Evolutionary conservation across 2,329 filamentous ascomycete genomes (phyloP), one percentile per base, ranked within the genome.

Genomic region (Colletotrichum chlorophyti): DNA sequence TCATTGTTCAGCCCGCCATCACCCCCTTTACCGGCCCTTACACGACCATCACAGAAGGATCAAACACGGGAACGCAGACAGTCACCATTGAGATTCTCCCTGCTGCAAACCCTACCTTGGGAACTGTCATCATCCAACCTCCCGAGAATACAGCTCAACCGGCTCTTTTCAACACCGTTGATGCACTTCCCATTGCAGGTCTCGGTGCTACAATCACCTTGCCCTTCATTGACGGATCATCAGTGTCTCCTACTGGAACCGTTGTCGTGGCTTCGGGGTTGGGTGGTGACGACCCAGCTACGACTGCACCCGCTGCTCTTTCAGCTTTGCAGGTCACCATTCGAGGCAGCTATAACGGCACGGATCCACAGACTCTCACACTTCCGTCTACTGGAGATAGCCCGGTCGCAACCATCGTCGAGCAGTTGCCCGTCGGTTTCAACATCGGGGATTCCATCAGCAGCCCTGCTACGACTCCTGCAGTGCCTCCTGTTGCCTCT

Each of bases 71-170:
- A n/a, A 43, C 58, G 12, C 11, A 52, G 4, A 53, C 58, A 2
- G 45, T 57, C 11, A 43, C 58, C 3, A 14, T 60, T 5, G 58
- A 53, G 1, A 26, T 60, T 2, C 10, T 58, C 19, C 46, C 58
- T 5, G 48, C 46, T 14, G 29, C 35, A 1, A 58, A 26, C 47
- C 45, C 58, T 6, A 45, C 58, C 3, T 6, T 51, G 32, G 58
- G 53, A 2, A 60, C 58, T 34, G 31, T 60, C 17, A 52, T 60
- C 12, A 37, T 60, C 2, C 58, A 60, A 7, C 51, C 58, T 14
- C 32, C 58, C 7, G 17, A 42, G 9, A 32, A 10, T 15, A 27
- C 40, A 5, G 51, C n/a, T 5, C 26, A 14, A 6, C 55, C 51
- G 0, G 32, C 26, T 6, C 12, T 31, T 5, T 49, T 59, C 38